A percentile compares a stretch with the other conserved stretches of the same genome.
phyloP scores from a whole-genome alignment of 345 rosid genomes.

The Citrus unshiu region DNA sequence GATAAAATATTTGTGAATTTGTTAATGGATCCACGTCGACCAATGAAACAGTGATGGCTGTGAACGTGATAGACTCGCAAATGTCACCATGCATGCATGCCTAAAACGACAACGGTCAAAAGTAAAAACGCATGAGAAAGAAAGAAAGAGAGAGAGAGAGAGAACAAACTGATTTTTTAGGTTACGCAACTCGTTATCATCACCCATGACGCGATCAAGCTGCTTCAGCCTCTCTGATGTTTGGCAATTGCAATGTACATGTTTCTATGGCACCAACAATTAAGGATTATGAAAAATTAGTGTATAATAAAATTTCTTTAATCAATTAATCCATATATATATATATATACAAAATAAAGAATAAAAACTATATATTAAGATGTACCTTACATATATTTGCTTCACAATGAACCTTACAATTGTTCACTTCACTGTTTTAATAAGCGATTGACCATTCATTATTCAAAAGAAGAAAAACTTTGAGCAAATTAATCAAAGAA shows the following conservation, averaged over 20 bases:
- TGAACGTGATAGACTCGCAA: not conserved
- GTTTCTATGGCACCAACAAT: not conserved
- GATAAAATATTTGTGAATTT: no score
- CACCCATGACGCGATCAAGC: slow-evolving; percentile 8
- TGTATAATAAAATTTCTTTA: no score
- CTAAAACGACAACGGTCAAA: not conserved
- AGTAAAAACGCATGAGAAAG: not conserved
- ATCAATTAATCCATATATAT: no score
- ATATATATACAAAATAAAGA: not conserved
- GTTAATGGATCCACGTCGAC: no score
- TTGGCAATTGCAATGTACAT: not conserved
- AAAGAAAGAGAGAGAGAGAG: slow-evolving; percentile 13
- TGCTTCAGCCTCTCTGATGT: slow-evolving; percentile 12
- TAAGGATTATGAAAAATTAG: not conserved
- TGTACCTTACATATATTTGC: no score
- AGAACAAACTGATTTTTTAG: slow-evolving; percentile 11
- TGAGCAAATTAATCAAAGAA: not conserved
- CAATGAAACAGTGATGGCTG: no score
- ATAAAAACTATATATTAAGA: not conserved
- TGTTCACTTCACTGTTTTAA: not conserved
- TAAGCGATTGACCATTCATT: no score
- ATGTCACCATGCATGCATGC: not conserved
- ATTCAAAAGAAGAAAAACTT: not conserved
- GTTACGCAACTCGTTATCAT: slow-evolving; percentile 14
- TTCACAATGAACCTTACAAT: not conserved